Evolutionary conservation across 768 basidiomycete species (phyloP).

Genomic region (Mrakia blollopis): DNA sequence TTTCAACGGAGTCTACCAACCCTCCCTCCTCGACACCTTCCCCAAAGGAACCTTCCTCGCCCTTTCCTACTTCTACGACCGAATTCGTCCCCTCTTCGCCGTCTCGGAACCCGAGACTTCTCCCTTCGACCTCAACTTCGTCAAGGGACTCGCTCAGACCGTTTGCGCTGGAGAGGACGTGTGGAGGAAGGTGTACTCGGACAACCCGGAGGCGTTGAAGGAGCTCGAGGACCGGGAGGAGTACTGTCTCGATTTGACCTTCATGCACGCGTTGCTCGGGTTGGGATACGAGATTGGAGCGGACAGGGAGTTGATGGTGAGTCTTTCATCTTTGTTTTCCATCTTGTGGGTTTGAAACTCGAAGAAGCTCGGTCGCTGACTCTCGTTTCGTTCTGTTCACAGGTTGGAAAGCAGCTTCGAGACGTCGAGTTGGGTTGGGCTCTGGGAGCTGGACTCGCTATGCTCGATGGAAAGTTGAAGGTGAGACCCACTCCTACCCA

Average conservation of each 20-base stretch:
- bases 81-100: conserved; percentile 69
- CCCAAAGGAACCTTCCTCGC: conserved; percentile 75
- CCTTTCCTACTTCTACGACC: conserved; percentile 98
- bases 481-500: neutral
- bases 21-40: conserved; percentile 83
- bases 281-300: conserved; percentile 85
- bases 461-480: conserved; percentile 24
- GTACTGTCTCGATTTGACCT: conserved; percentile 92
- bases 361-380: no score
- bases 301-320: conserved; percentile 49
- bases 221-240: conserved; percentile 82
- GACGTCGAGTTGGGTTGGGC: conserved; percentile 94
- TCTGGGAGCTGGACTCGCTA: conserved; percentile 59
- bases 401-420: conserved; percentile 75
- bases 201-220: conserved; percentile 50
- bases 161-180: conserved; percentile 66
- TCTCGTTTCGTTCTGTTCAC: neutral
- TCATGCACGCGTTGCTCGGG: conserved; percentile 81
- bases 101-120: conserved; percentile 32
- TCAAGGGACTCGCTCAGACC: conserved; percentile 53
- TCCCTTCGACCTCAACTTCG: conserved; percentile 37
- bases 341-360: no score
- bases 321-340: neutral
- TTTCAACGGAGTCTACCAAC: conserved; percentile 96
- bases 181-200: conserved; percentile 50